Conservation (phyloP, 768 basidiomycete species). For the Asterophora lycoperdoides region DNA sequence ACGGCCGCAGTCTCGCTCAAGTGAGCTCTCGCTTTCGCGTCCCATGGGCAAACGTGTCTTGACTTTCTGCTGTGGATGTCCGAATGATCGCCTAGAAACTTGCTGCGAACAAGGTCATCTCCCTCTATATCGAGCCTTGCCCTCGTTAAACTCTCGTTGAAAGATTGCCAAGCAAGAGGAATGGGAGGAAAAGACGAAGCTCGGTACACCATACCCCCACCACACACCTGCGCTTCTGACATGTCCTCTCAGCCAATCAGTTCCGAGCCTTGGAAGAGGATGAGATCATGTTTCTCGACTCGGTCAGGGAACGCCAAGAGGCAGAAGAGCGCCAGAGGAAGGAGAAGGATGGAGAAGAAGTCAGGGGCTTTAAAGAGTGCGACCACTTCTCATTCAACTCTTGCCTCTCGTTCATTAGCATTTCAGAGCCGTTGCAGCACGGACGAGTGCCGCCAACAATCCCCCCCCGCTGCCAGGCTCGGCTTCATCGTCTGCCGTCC, state of each 20-base stretch:
- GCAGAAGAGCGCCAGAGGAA: constrained; percentile 74
- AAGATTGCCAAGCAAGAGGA: constrained; percentile 89
- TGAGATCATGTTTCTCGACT: constrained; percentile 86
- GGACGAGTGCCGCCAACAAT: constrained; percentile 45
- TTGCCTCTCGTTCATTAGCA: constrained; percentile 2
- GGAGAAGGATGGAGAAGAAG: constrained; percentile 72
- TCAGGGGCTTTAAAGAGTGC: constrained; percentile 76
- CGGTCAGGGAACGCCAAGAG: constrained; percentile 69
- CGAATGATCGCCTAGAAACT: constrained; percentile 64
- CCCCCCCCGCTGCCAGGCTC: constrained; percentile 38
- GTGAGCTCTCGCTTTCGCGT: constrained; percentile 41
- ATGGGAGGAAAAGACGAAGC: constrained; percentile 88
- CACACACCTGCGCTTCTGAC: constrained; percentile 5
- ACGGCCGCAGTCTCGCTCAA: constrained; percentile 86
- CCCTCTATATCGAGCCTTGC: neutral
- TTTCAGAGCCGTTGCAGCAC: constrained; percentile 63
- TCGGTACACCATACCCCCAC: constrained; percentile 35
- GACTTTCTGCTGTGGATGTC: constrained; percentile 41
- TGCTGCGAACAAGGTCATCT: constrained; percentile 75
- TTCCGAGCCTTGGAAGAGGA: constrained; percentile 88
- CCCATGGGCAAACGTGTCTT: constrained; percentile 31
- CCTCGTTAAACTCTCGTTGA: constrained; percentile 14
- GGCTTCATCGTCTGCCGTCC: constrained; percentile 30
- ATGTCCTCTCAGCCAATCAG: constrained; percentile 60
- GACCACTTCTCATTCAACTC: constrained; percentile 12